Evolutionary conservation across 129 eudicot species (phyloP), one percentile per base, ranked within the genome.

Genomic region (Apium graveolens): DNA sequence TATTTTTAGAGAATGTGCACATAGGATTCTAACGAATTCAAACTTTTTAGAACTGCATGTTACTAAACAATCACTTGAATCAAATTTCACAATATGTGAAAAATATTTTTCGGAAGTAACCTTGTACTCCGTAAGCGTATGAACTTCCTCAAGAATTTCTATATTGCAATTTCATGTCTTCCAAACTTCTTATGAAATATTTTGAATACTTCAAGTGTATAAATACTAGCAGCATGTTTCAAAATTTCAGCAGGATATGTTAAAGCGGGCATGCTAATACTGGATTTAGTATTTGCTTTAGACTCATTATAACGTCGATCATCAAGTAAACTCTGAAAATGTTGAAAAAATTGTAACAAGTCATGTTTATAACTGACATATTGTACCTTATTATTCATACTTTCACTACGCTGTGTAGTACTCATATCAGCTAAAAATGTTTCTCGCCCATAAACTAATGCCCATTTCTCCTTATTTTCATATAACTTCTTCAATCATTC

Each of bases 21-120:
- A 82, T 51, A 82, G 57, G 32, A 82, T 63, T 10, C 81, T 81
- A 1, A 71, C 78, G 76, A 43, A 78, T 27, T 82, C 48, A 78
- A 82, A 82, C 51, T 77, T 82, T 73, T 53, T 82, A 77, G 81
- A 82, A 62, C 81, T 77, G 68, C 85, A 82, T 11, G 53, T 11
- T 18, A 82, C 48, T 29, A 74, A 70, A 51, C 17, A 77, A 29
- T 82, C 78, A 41, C 20, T 72, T 20, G 53, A 53, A 27, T 72
- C 46, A 38, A 38, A 38, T 38, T 38, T 66, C 55, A 78, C 85
- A 1, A 20, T 41, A 65, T 70, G 74, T 35, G 73, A 35, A 24
- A 62, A 45, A 77, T 41, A 45, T 57, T 71, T 32, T 13, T 72
- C 78, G 1, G 78, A 57, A 31, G 68, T 82, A 34, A 82, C 69